Conservation (phyloP, 2,329 filamentous ascomycete genomes). For the Elsinoe arachidis region DNA sequence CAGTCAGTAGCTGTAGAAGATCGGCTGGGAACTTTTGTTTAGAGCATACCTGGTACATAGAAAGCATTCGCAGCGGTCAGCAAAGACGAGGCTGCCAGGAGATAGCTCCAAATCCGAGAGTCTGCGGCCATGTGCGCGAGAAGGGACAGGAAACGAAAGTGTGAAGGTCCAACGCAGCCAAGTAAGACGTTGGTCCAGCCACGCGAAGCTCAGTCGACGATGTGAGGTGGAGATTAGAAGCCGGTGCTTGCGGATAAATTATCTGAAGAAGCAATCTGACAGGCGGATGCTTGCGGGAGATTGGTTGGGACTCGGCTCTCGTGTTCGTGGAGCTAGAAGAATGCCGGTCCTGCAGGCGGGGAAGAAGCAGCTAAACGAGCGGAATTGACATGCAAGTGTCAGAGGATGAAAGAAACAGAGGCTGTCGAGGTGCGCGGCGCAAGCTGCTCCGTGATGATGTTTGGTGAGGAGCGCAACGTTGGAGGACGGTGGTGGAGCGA, state of each 20-base stretch:
- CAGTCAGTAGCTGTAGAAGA: conserved; percentile 13
- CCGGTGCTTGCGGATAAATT: neutral
- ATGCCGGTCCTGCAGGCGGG: neutral
- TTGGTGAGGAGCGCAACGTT: neutral
- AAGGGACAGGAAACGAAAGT: neutral
- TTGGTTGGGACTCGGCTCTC: neutral
- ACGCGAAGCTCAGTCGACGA: neutral
- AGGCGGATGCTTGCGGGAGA: conserved; percentile 3
- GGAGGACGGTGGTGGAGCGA: neutral
- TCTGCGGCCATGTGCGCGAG: conserved; percentile 29
- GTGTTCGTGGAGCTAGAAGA: neutral
- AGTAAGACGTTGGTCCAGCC: neutral
- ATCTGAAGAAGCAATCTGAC: neutral
- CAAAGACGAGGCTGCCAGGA: conserved; percentile 42
- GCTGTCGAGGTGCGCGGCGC: neutral
- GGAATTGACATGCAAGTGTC: conserved; percentile 6
- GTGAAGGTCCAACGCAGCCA: neutral
- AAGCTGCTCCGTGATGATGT: neutral
- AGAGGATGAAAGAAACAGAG: neutral
- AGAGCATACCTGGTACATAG: conserved; percentile 69
- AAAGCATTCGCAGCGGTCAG: conserved; percentile 56
- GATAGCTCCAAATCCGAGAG: conserved; percentile 32
- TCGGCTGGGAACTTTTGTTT: conserved; percentile 15
- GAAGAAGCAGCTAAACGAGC: conserved; percentile 1
- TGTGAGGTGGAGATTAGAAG: neutral